These are phyloP conservation scores for Aquilaria yunnanensis DNA, from an alignment of 345 rosid genomes.

Conservation along the genomic window DNA sequence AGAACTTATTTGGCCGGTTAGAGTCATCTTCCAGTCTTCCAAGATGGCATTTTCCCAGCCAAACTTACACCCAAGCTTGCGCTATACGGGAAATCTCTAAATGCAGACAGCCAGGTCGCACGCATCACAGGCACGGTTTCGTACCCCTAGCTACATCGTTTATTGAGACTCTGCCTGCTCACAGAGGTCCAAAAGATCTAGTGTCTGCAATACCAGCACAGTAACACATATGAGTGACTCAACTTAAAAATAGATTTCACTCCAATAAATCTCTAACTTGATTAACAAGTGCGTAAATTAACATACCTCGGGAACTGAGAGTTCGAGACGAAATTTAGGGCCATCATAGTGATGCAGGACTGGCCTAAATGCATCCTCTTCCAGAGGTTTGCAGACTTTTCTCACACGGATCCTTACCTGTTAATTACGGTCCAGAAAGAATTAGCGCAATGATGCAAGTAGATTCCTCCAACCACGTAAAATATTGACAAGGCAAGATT, in stretches of 20 bases:
- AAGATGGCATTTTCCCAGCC: conserved; percentile 21
- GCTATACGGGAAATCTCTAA: conserved; percentile 33
- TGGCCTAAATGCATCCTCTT: conserved; percentile 95
- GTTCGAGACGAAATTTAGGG: conserved; percentile 96
- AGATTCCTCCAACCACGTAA: not conserved
- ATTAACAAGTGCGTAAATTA: not conserved
- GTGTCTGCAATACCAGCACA: conserved; percentile 52
- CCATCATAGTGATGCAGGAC: conserved; percentile 97
- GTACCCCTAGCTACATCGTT: conserved; percentile 17
- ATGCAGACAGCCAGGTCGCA: conserved; percentile 23
- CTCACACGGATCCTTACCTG: conserved; percentile 84
- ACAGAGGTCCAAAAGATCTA: conserved; percentile 82
- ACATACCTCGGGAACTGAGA: conserved; percentile 94
- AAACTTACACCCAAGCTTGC: conserved; percentile 37
- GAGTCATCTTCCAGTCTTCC: conserved; percentile 22
- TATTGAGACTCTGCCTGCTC: conserved; percentile 80
- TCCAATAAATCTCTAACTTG: too few species aligned
- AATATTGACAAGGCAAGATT: not conserved
- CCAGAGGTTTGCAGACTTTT: conserved; percentile 91
- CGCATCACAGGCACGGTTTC: conserved; percentile 22
- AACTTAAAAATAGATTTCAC: too few species aligned
- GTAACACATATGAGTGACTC: not conserved
- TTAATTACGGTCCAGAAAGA: not conserved
- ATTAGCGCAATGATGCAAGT: not conserved
- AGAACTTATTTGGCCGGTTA: conserved; percentile 29